Base-by-base conservation (phyloP, 208 protist genomes). In the Porcisia hertigi region DNA sequence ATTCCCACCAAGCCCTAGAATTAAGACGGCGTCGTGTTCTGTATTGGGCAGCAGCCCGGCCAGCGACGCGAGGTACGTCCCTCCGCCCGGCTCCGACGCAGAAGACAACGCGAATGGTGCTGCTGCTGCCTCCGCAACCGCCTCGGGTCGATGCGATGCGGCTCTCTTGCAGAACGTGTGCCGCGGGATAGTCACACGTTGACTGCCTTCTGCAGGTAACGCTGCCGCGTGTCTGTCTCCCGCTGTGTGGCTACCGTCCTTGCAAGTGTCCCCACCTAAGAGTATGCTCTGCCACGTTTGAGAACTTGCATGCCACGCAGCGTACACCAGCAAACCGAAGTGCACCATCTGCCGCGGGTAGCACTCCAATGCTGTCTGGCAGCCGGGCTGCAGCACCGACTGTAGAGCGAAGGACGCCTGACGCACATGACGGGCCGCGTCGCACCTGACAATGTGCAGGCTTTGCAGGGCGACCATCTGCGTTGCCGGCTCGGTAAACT, bases 281-380 rank as follows among this genome's bases (percentile, higher is more conserved):
- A 65, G 30, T 30, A 79, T 2, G 20, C 18, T 25, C 1, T 43
- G 1, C 75, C 71, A 76, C 39, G 39, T 20, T 20, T 43, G 49
- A 12, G 69, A 2, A 11, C n/a, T 55, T 2, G 73, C 77, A 16
- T 81, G 73, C 92, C 89, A 94, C 43, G 90, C 73, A 0, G 79
- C 82, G 69, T 88, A 88, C 63, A 78, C 81, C 3, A 90, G 71
- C 18, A 93, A 30, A 1, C 86, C 89, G 73, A 96, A 91, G 75
- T 94, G 86, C 9, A 96, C 47, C 89, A 96, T 92, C 54, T 94
- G 92, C 2, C 80, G 76, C 3, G 92, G 86, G 75, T 96, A 96
- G 81, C 88, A 93, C 62, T 96, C 88, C 36, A 94, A 66, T 23
- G 83, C 77, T 1, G 85, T 71, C 8, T 71, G 75, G 36, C 58